Evolutionary conservation across 495 filamentous ascomycete species (phyloP), one percentile per base, ranked within the genome.

Genomic region (Apiosordaria backusii): DNA sequence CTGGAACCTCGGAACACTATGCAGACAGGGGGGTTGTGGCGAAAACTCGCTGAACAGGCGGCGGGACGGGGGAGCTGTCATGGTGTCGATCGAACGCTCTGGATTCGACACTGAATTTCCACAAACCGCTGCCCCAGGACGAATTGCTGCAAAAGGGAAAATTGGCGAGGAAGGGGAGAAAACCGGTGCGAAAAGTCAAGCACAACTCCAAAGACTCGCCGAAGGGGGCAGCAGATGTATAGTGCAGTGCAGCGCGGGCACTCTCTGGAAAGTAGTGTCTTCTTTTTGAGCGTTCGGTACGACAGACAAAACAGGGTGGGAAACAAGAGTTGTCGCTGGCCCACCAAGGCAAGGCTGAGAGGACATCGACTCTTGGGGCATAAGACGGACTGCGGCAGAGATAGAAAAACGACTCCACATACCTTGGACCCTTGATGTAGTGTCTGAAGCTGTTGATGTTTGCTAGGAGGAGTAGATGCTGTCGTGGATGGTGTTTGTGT

Each of bases 11-110:
- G 25, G n/a, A n/a, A 45, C 16, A 61, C 4, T 50, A 27, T 19
- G 29, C 18, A 27, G 26, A 61, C n/a, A 45, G 26, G 59, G 59
- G 59, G 4, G 26, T 6, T 18, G 59, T 61, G 59, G 59, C 59
- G 26, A 61, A n/a, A 35, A 61, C 27, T 61, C 18, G 18, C 59
- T n/a, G 52, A 55, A 23, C 35, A 45, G 35, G 35, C 35, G 35
- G 53, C 15, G 3, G 16, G 53, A 57, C 5, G 53, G 18, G 53
- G 53, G 23, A 57, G 53, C 53, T 22, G 53, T 45, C 35, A 45
- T 45, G 35, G 10, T 45, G 53, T 55, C 35, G 53, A 21, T 55
- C 19, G 53, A 55, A 24, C 53, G 53, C n/a, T 55, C 53, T 55
- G 22, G 53, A 55, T 24, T 21, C 53, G 4, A 55, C 35, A 45